Base-by-base conservation (phyloP, 345 rosid species). In the Eucalyptus rudis region DNA sequence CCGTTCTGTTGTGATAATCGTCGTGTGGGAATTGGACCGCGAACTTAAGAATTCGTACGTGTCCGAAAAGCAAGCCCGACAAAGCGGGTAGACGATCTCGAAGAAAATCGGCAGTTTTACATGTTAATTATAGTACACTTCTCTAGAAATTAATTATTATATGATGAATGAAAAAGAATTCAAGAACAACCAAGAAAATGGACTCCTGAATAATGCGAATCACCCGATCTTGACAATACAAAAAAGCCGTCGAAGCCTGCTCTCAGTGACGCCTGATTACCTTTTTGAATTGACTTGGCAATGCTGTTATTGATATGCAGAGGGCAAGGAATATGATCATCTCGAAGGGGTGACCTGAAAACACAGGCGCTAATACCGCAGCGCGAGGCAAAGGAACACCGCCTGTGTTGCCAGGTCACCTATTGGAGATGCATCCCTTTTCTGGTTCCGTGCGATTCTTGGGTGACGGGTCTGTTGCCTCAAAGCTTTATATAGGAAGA, bases 271-370 rank as follows among this genome's bases (percentile, higher is more conserved):
- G 19, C 40, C 5, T 3, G 0, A 15, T n/a, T n/a, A n/a, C 10
- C 36, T 7, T n/a, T n/a, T n/a, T n/a, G 40, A 15, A n/a, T 14
- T 15, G 76, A 64, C 3, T 64, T n/a, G 16, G 3, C 6, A 47
- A 29, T 13, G 9, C 2, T 19, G 25, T 52, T 52, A 52, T 1
- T 19, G 1, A 44, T 15, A 0, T 0, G 31, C n/a, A 2, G 5
- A 25, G 7, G 40, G 1, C 7, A 49, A 84, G 36, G 54, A 40
- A 50, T 5, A 1, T 4, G 1, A n/a, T 3, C 87, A 86, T 86
- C 87, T 52, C 59, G 6, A 31, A 86, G 87, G 87, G 87, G 87
- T 86, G 87, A 86, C 87, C 87, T 86, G 87, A 86, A 86, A 86
- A 86, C 87, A 86, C 87, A 50, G 62, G 29, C 6, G 54, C 13